Percentiles rank a stretch among this genome's conserved stretches.
These are phyloP conservation scores for Ulvella scutata DNA, from an alignment of 139 green algal species.

Conservation along the genomic window DNA sequence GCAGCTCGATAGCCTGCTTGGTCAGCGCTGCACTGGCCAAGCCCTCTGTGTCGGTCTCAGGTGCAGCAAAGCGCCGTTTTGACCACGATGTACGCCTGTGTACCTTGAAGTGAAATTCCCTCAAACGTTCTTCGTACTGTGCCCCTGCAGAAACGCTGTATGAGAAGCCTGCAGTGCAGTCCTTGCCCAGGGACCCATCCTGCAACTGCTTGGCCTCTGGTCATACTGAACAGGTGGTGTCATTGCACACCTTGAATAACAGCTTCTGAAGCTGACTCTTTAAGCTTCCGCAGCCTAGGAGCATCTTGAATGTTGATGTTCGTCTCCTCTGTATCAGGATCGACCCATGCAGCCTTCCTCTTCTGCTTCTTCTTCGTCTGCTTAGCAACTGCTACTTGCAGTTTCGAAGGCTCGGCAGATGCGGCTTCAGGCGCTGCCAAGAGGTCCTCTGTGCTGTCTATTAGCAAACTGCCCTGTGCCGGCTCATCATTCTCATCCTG, in stretches of 20 bases:
- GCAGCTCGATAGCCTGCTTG: background rate
- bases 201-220: background rate
- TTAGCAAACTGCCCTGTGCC: background rate
- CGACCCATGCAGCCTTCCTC: constrained; percentile 27
- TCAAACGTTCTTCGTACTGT: constrained; percentile 53
- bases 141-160: constrained; percentile 16
- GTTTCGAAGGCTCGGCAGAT: background rate
- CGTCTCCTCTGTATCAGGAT: constrained; percentile 36
- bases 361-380: background rate
- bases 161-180: background rate
- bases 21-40: background rate
- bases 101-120: constrained; percentile 46
- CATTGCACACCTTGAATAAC: constrained; percentile 20
- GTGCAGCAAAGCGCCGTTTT: background rate
- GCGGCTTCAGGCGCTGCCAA: background rate
- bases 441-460: background rate
- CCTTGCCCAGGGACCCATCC: background rate
- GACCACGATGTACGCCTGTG: constrained; percentile 57
- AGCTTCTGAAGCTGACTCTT: constrained; percentile 30
- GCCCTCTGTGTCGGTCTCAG: background rate
- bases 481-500: background rate
- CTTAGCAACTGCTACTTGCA: background rate
- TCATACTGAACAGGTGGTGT: background rate
- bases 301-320: constrained; percentile 29
- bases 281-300: constrained; percentile 46